phyloP scores from a whole-genome alignment of 495 filamentous ascomycete genomes.

The Xylaria telfairii region DNA sequence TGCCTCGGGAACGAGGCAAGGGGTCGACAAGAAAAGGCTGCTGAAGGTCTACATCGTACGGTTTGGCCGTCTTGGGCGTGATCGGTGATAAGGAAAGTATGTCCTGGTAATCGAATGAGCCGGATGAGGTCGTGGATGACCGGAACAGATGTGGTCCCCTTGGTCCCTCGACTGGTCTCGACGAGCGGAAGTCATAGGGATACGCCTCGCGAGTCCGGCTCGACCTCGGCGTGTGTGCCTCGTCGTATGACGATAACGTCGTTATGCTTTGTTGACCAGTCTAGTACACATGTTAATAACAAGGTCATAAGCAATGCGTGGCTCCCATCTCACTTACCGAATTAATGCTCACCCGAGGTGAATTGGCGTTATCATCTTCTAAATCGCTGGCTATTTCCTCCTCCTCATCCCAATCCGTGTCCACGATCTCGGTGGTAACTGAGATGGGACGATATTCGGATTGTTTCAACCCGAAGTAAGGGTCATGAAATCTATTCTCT shows the following conservation, averaged over 20 bases:
- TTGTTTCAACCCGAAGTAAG: constrained; percentile 55
- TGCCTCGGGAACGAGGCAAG: constrained; percentile 42
- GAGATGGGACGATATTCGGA: constrained; percentile 61
- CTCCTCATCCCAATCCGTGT: constrained; percentile 77
- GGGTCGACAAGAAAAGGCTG: constrained; percentile 43
- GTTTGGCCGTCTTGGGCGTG: constrained; percentile 48
- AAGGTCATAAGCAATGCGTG: constrained; percentile 7
- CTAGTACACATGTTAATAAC: constrained; percentile 45
- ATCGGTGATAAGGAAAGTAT: constrained; percentile 71
- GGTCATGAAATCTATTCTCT: constrained; percentile 53
- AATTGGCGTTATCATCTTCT: constrained; percentile 65
- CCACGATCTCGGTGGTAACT: constrained; percentile 72
- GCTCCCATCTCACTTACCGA: constrained; percentile 57
- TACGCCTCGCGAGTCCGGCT: constrained; percentile 46
- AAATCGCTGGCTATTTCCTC: constrained; percentile 61
- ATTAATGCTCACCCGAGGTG: constrained; percentile 67
- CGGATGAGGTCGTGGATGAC: constrained; percentile 54
- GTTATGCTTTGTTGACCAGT: constrained; percentile 70
- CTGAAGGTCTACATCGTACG: constrained; percentile 42
- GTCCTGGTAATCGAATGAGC: constrained; percentile 62
- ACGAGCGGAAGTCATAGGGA: constrained; percentile 39
- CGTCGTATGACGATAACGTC: constrained; percentile 78
- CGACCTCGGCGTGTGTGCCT: constrained; percentile 71
- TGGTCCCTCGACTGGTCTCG: constrained; percentile 76
- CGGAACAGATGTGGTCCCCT: constrained; percentile 90